Evolutionary conservation across 495 filamentous ascomycete genomes (phyloP), one percentile per base, ranked within the genome.

Genomic region (Penicillium angulare): DNA sequence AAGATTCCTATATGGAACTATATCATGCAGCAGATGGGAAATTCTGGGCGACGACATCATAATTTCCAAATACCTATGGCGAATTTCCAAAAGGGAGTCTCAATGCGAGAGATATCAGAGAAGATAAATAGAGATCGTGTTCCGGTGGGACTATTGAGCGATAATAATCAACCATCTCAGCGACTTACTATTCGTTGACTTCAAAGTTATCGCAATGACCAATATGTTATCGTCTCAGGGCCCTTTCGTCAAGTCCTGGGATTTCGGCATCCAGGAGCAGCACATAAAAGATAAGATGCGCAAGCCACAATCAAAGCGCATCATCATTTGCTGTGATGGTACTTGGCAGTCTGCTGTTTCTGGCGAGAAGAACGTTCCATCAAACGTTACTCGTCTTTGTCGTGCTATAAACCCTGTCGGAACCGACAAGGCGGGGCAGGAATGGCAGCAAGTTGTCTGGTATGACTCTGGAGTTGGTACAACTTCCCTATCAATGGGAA

Each of bases 401-500:
- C 60, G 61, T 33, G 35, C 54, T 0, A 10, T 67, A 13, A 58
- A 53, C 15, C 48, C 50, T 7, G 17, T 55, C 16, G 63, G 55
- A 7, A 50, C 40, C 0, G 58, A 59, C 38, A 36, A 38, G 8
- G n/a, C 55, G 3, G 57, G 55, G 3, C 45, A 56, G 0, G 18
- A 50, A 20, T 57, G 53, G 52, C 63, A 64, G 34, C 63, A 66
- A 42, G 38, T 66, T 15, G 63, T 64, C 45, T 66, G 54, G 53
- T 66, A 66, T 10, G 57, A 66, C n/a, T 63, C 63, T 1, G 63
- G 63, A 6, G 41, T 66, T 6, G 60, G 63, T 0, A 60, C 60
- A 0, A 55, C 47, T 2, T 38, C 57, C 2, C 35, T 54, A 3
- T 17, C 26, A 1, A 6, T 63, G 3, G 53, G 57, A 1, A 33